Conservation (phyloP, 192 early-diverging fungal genomes). For the Mortierella hygrophila region DNA sequence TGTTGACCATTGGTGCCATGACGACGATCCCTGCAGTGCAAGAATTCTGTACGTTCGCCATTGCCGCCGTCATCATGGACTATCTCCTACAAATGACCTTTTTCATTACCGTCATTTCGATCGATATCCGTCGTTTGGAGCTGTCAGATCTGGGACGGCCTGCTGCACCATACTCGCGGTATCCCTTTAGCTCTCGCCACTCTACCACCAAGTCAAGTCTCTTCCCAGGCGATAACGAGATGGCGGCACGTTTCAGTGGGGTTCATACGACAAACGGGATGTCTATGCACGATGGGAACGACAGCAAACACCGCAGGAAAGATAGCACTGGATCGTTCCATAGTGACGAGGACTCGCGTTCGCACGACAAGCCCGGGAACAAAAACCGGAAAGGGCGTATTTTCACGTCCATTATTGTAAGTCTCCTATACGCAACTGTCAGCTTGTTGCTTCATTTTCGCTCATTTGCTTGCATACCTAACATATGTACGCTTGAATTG, state of each 20-base stretch:
- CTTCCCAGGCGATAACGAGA: neutral
- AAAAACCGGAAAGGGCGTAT: conserved; percentile 35
- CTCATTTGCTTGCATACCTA: neutral
- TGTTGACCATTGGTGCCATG: conserved; percentile 69
- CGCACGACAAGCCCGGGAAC: neutral
- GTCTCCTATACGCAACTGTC: neutral
- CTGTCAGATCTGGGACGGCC: conserved; percentile 41
- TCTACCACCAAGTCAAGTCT: neutral
- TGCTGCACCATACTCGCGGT: conserved; percentile 20
- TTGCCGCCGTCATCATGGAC: conserved; percentile 78
- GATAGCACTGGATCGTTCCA: conserved; percentile 17
- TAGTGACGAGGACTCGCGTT: conserved; percentile 26
- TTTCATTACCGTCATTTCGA: conserved; percentile 82
- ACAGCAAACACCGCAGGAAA: conserved; percentile 14
- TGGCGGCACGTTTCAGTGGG: neutral
- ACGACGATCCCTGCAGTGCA: conserved; percentile 72
- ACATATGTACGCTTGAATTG: neutral
- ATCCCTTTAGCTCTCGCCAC: conserved; percentile 38
- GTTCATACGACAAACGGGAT: neutral
- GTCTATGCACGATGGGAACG: neutral
- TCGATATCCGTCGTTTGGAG: conserved; percentile 85
- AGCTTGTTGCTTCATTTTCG: neutral
- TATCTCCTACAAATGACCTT: conserved; percentile 87
- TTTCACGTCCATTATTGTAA: conserved; percentile 50
- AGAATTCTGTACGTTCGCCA: conserved; percentile 82